Percentiles rank a stretch among this genome's conserved stretches.
Evolutionary conservation across 495 filamentous ascomycete species (phyloP).

Genomic region (Hypoxylon subgilvum): DNA sequence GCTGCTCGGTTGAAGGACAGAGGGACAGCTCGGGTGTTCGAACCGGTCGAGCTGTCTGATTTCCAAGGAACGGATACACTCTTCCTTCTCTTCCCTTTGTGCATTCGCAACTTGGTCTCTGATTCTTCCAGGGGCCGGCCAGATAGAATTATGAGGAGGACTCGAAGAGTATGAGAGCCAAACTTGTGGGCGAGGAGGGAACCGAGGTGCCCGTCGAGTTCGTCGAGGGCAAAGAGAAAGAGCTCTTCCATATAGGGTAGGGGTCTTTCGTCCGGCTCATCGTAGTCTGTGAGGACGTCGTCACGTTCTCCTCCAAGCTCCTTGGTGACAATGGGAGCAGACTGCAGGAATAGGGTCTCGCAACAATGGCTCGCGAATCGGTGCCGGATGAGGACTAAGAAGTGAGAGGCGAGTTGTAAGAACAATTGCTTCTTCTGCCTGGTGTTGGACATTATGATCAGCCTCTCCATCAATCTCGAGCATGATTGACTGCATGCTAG

Average conservation of each 20-base stretch:
- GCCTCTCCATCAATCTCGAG: slow-evolving; percentile 87
- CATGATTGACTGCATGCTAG: slow-evolving; percentile 93
- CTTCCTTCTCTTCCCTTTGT: slow-evolving; percentile 89
- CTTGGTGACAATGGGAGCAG: slow-evolving; percentile 76
- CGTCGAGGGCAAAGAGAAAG: slow-evolving; percentile 79
- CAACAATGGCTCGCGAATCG: slow-evolving; percentile 97
- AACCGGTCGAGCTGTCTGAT: slow-evolving; percentile 49
- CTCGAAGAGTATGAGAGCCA: slow-evolving; percentile 87
- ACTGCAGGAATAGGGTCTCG: slow-evolving; percentile 85
- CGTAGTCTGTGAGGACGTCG: slow-evolving; percentile 48
- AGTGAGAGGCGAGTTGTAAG: slow-evolving; percentile 83
- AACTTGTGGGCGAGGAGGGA: slow-evolving; percentile 85
- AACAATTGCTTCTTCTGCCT: slow-evolving; percentile 86
- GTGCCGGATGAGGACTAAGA: slow-evolving; percentile 86
- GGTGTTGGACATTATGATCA: slow-evolving; percentile 81
- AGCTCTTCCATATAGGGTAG: slow-evolving; percentile 76
- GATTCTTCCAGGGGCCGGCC: slow-evolving; percentile 74
- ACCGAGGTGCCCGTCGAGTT: slow-evolving; percentile 82
- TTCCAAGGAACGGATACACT: slow-evolving; percentile 59
- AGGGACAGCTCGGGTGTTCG: slow-evolving; percentile 66
- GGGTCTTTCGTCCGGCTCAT: slow-evolving; percentile 47
- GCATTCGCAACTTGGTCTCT: slow-evolving; percentile 70
- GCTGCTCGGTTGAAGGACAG: slow-evolving; percentile 75
- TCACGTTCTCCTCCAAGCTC: slow-evolving; percentile 62
- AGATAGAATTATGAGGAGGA: slow-evolving; percentile 82